Percentiles rank a stretch among this genome's conserved stretches.
Conservation (phyloP, 2,329 filamentous ascomycete genomes). For the Talaromyces sp. region DNA sequence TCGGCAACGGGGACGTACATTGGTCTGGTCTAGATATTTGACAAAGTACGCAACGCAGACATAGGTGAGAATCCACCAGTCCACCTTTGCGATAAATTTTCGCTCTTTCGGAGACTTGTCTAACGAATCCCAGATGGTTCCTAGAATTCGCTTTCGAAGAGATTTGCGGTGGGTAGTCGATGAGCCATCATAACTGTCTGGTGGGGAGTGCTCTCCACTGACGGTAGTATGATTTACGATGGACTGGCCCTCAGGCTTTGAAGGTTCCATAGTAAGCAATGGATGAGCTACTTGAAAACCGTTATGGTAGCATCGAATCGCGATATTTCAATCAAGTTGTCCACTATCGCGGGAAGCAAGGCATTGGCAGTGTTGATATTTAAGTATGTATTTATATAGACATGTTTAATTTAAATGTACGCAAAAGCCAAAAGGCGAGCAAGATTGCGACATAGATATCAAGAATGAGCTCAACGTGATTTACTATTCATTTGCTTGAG, state of each 20-base stretch:
- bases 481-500: too few relatives aligned
- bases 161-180: neutral
- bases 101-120: constrained; percentile 39
- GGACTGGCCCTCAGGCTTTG: too few relatives aligned
- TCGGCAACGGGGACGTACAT: constrained; percentile 25
- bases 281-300: neutral
- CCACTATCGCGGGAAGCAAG: neutral
- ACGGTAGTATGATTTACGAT: too few relatives aligned
- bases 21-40: constrained; percentile 44
- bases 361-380: neutral
- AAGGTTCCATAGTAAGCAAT: neutral
- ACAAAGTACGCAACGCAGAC: constrained; percentile 44
- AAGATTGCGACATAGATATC: too few relatives aligned
- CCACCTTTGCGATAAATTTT: constrained; percentile 45
- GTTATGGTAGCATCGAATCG: neutral
- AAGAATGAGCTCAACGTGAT: too few relatives aligned
- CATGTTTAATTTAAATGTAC: too few relatives aligned
- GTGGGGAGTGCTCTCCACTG: neutral
- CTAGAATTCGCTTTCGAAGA: constrained; percentile 1
- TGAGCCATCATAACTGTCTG: neutral
- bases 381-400: too few relatives aligned
- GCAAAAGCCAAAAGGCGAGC: too few relatives aligned
- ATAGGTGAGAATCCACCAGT: constrained; percentile 42
- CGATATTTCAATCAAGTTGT: neutral
- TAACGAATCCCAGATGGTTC: constrained; percentile 37